phyloP scores from a whole-genome alignment of 2,329 filamentous ascomycete species.

The Zymoseptoria pseudotritici region DNA sequence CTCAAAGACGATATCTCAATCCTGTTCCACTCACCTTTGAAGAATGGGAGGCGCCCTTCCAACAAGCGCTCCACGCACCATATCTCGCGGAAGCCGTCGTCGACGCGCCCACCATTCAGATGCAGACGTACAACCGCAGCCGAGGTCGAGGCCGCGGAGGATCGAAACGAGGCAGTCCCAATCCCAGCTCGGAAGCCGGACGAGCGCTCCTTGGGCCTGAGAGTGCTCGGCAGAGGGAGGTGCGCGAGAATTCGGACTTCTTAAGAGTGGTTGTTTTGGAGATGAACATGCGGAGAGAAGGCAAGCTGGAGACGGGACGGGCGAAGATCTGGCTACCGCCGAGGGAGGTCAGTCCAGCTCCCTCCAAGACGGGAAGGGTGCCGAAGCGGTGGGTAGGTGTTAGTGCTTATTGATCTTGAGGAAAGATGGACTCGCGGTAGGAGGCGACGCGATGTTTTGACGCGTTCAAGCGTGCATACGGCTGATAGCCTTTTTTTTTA shows the following conservation, averaged over 20 bases:
- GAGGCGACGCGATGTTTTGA: not conserved
- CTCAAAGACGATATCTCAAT: slow-evolving; percentile 54
- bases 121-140: slow-evolving; percentile 50
- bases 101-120: slow-evolving; percentile 51
- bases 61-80: slow-evolving; percentile 29
- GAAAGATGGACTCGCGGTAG: not conserved
- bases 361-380: slow-evolving; percentile 13
- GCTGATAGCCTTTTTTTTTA: not conserved
- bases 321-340: slow-evolving; percentile 57
- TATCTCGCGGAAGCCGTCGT: slow-evolving; percentile 26
- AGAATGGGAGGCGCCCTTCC: slow-evolving; percentile 32
- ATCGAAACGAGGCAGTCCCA: slow-evolving; percentile 30
- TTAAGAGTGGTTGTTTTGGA: slow-evolving; percentile 57
- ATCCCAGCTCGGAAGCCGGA: slow-evolving; percentile 39
- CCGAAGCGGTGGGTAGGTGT: slow-evolving; percentile 26
- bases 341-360: slow-evolving; percentile 32
- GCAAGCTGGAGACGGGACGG: slow-evolving; percentile 53
- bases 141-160: slow-evolving; percentile 23
- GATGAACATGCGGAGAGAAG: slow-evolving; percentile 60
- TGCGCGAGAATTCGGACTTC: slow-evolving; percentile 57
- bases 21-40: slow-evolving; percentile 40
- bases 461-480: not conserved
- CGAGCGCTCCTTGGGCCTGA: slow-evolving; percentile 30
- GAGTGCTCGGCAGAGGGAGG: slow-evolving; percentile 51
- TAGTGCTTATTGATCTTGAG: slow-evolving; percentile 18